Conservation (phyloP, 345 rosid species). For the Brassica cretica region DNA sequence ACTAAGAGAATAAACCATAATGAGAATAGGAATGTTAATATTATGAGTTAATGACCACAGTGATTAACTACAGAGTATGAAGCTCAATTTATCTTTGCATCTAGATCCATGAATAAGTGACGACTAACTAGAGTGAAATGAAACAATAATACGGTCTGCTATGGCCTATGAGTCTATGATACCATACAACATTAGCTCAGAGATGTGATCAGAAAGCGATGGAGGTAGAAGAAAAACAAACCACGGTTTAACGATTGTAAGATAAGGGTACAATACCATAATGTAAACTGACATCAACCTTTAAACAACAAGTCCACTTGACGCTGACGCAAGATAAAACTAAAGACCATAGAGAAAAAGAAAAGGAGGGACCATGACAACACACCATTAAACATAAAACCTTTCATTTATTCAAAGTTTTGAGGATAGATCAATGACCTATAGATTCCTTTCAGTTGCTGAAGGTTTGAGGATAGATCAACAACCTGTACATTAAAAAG, state of each 20-base stretch:
- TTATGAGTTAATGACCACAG: not conserved
- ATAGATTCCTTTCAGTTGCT: not conserved
- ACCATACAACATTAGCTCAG: not conserved
- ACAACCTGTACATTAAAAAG: not conserved
- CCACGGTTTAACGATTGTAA: not conserved
- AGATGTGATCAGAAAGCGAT: not conserved
- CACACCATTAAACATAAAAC: not conserved
- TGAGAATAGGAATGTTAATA: not conserved
- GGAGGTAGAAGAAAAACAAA: not conserved
- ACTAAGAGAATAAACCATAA: not conserved
- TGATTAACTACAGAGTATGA: not conserved
- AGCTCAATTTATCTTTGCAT: not conserved
- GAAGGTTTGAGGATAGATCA: not conserved
- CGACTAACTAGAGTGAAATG: not conserved
- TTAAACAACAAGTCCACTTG: not conserved
- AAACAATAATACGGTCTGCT: not conserved
- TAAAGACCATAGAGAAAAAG: not conserved
- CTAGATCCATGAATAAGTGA: not conserved
- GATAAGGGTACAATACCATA: not conserved
- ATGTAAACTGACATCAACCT: not conserved
- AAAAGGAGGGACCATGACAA: not conserved
- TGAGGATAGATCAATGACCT: not conserved
- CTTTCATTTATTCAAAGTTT: not conserved
- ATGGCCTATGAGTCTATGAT: not conserved
- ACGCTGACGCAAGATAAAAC: not conserved